Evolutionary conservation across 2,329 filamentous ascomycete genomes (phyloP).

Genomic region (Fusarium piperis): DNA sequence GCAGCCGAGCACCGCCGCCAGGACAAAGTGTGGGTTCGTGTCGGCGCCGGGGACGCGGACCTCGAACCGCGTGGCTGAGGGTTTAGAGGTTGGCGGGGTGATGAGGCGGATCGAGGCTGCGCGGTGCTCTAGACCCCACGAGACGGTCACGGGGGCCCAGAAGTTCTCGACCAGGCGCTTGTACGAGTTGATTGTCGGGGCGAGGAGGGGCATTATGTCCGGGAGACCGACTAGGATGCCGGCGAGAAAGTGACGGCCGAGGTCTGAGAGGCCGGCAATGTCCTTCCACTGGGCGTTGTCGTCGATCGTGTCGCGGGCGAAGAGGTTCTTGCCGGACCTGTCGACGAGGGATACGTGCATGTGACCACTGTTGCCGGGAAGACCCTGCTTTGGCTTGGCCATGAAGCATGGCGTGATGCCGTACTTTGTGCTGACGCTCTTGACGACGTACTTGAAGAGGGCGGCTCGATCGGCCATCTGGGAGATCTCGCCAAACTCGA

Average conservation of each 20-base stretch:
- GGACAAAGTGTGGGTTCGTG: conserved; percentile 86
- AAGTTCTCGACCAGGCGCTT: conserved; percentile 99
- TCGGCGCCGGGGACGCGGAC: conserved; percentile 95
- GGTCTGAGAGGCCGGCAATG: conserved; percentile 81
- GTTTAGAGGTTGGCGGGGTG: conserved; percentile 83
- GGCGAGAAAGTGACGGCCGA: conserved; percentile 92
- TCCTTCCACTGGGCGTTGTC: conserved; percentile 77
- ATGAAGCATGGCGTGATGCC: conserved; percentile 98
- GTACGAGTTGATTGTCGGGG: conserved; percentile 96
- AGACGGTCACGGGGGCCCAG: conserved; percentile 97
- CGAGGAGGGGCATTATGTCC: conserved; percentile 94
- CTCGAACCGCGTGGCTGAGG: conserved; percentile 90
- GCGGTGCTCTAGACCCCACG: conserved; percentile 95
- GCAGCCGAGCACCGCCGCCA: conserved; percentile 85
- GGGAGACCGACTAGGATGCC: conserved; percentile 89
- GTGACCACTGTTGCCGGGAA: conserved; percentile 95
- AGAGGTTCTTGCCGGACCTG: conserved; percentile 82
- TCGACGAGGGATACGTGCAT: conserved; percentile 93
- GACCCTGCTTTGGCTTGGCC: conserved; percentile 91
- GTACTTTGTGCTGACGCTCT: conserved; percentile 85
- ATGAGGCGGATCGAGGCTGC: conserved; percentile 92
- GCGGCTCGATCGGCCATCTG: conserved; percentile 92
- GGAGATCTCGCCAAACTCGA: conserved; percentile 88
- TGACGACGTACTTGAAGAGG: conserved; percentile 95
- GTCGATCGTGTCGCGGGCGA: conserved; percentile 78